A percentile compares a stretch with the other conserved stretches of the same genome.
Evolutionary conservation across 164 flowering plant species (phyloP).

Genomic region (Protea cynaroides): DNA sequence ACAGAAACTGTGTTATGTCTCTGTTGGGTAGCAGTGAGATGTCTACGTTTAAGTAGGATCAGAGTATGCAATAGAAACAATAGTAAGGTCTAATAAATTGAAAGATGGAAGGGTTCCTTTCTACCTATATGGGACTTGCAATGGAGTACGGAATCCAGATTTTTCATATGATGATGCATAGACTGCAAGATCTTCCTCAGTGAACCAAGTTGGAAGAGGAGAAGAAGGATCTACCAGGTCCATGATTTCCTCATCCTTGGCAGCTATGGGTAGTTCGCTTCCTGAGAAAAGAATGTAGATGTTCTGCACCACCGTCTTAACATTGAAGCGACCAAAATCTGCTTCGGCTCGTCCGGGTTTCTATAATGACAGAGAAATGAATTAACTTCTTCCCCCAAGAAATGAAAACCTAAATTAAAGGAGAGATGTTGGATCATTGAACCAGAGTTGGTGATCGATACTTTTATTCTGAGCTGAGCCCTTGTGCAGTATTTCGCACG

Average conservation of each 20-base stretch:
- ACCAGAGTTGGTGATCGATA: too few relatives aligned
- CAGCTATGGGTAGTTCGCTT: conserved; percentile 43
- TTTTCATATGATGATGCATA: conserved; percentile 40
- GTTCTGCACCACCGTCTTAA: conserved; percentile 43
- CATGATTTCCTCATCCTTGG: conserved; percentile 43
- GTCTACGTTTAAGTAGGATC: neutral
- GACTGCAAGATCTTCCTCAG: conserved; percentile 41
- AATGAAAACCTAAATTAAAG: too few relatives aligned
- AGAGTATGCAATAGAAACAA: neutral
- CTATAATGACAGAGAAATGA: conserved; percentile 10
- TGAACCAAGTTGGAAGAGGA: conserved; percentile 53
- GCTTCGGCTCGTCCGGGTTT: conserved; percentile 56
- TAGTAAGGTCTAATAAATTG: neutral
- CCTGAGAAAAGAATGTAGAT: conserved; percentile 52
- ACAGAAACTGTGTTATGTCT: too few relatives aligned
- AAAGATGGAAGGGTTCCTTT: neutral
- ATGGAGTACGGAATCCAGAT: conserved; percentile 46
- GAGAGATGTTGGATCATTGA: too few relatives aligned
- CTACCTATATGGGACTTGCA: conserved; percentile 66
- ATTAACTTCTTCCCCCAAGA: too few relatives aligned
- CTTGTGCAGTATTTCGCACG: too few relatives aligned
- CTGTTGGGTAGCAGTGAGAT: too few relatives aligned
- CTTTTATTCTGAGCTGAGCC: too few relatives aligned
- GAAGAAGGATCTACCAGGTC: conserved; percentile 49
- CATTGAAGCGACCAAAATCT: conserved; percentile 43